These are phyloP conservation scores for Juglanconis sp. DNA, from an alignment of 2,329 filamentous ascomycete genomes.

Conservation along the genomic window DNA sequence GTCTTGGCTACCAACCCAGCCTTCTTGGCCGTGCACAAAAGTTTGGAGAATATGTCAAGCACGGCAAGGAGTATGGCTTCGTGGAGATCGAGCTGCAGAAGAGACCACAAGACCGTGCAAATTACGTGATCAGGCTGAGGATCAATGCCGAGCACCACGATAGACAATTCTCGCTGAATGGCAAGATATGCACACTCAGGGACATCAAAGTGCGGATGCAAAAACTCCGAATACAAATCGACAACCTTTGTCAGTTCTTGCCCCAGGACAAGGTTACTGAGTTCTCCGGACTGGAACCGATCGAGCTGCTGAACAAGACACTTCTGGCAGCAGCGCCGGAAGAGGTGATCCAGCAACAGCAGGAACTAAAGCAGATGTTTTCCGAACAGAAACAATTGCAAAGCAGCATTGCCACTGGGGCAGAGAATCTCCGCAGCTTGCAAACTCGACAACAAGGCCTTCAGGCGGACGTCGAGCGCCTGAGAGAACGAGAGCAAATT, in stretches of 20 bases:
- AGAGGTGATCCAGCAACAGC: slow-evolving; percentile 77
- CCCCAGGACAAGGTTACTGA: slow-evolving; percentile 95
- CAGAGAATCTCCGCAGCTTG: slow-evolving; percentile 62
- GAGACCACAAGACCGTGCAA: slow-evolving; percentile 54
- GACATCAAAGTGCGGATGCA: slow-evolving; percentile 65
- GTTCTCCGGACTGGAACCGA: slow-evolving; percentile 78
- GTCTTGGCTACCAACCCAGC: slow-evolving; percentile 78
- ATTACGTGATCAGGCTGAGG: slow-evolving; percentile 70
- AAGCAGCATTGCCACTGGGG: slow-evolving; percentile 53
- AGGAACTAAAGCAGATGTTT: slow-evolving; percentile 68
- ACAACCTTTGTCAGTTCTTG: slow-evolving; percentile 95
- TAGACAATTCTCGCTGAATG: slow-evolving; percentile 75
- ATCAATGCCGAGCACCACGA: slow-evolving; percentile 83
- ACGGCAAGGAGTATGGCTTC: slow-evolving; percentile 70
- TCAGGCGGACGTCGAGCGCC: slow-evolving; percentile 77
- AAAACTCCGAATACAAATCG: slow-evolving; percentile 84
- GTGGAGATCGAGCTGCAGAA: slow-evolving; percentile 90
- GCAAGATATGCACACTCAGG: slow-evolving; percentile 58
- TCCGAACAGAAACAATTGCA: slow-evolving; percentile 65
- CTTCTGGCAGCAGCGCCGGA: slow-evolving; percentile 81
- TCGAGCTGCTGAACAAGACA: slow-evolving; percentile 81
- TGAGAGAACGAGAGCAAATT: slow-evolving; percentile 71
- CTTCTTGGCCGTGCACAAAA: slow-evolving; percentile 83
- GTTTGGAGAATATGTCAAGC: slow-evolving; percentile 88
- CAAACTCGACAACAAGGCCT: slow-evolving; percentile 72